A percentile compares a stretch with the other conserved stretches of the same genome.
phyloP scores from a whole-genome alignment of 192 early-diverging fungal species.

The Neocallimastix lanati region DNA sequence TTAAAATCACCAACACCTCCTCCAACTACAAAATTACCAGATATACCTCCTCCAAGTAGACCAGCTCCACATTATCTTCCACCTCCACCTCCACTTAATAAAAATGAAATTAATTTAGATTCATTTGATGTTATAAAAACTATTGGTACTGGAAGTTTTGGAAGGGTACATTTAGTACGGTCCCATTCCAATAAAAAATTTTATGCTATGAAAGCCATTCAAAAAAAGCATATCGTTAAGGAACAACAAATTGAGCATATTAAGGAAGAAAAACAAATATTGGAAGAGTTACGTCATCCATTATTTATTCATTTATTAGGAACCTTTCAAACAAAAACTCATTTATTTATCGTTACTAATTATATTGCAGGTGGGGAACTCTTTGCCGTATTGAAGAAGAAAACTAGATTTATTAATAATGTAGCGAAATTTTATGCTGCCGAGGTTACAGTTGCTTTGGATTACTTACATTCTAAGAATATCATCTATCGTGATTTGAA shows the following conservation, averaged over 20 bases:
- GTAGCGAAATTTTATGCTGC: conserved; percentile 57
- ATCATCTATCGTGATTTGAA: conserved; percentile 69
- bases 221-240: neutral
- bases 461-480: conserved; percentile 56
- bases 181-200: neutral
- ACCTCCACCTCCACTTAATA: neutral
- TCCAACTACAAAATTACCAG: neutral
- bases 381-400: conserved; percentile 12
- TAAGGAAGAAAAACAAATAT: neutral
- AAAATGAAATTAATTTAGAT: neutral
- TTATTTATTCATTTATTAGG: conserved; percentile 23
- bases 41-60: neutral
- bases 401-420: conserved; percentile 40
- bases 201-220: neutral
- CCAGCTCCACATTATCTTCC: neutral
- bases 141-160: neutral
- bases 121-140: neutral
- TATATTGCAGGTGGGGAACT: conserved; percentile 35
- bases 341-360: conserved; percentile 36
- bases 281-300: neutral
- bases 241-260: neutral
- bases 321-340: conserved; percentile 25
- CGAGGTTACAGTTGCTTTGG: conserved; percentile 52
- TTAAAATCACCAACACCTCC: neutral
- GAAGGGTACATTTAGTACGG: neutral